Evolutionary conservation across 345 rosid species (phyloP), one percentile per base, ranked within the genome.

Genomic region (Aquilaria sinensis): DNA sequence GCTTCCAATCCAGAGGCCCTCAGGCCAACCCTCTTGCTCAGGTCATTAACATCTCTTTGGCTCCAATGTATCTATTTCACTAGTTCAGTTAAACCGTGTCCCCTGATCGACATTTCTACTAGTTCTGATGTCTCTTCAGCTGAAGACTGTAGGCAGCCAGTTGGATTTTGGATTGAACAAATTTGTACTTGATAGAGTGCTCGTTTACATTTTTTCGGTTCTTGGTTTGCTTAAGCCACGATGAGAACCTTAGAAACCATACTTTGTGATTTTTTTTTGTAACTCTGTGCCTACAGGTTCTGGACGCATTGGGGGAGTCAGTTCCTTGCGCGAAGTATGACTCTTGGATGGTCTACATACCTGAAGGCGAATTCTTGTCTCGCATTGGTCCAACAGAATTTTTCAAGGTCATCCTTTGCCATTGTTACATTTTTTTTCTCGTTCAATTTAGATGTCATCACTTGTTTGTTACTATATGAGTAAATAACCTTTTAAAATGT

Each of bases 1-100:
- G 97, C 7, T 83, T 90, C 67, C 92, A 87, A 49, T 90, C 98
- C 1, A 76, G 94, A 70, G 97, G 96, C 53, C 97, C 70, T 64
- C 97, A 90, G 77, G 97, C 94, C 2, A 93, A 93, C 64, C 97
- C 98, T 43, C 97, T 93, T 62, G 96, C 97, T 46, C 98, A 89
- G 88, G 98, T 92, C 63, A 32, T 51, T 37, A 37, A 37, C 23
- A 23, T 23, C 23, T 23, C 23, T 23, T 54, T 62, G 6, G 34
- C 23, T 46, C 49, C 31, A 56, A 12, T 56, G 29, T 65, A 31
- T 15, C 9, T n/a, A 30, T 14, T 14, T 57, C 68, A 37, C 30
- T 2, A 53, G 15, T 14, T 32, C 11, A 53, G 5, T 5, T 56
- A 47, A 6, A 47, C 49, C 8, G 49, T 47, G 49, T 47, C 49